Percentiles rank a stretch among this genome's conserved stretches.
These are phyloP conservation scores for Beta macrorhiza DNA, from an alignment of 179 eudicot genomes.

Conservation along the genomic window DNA sequence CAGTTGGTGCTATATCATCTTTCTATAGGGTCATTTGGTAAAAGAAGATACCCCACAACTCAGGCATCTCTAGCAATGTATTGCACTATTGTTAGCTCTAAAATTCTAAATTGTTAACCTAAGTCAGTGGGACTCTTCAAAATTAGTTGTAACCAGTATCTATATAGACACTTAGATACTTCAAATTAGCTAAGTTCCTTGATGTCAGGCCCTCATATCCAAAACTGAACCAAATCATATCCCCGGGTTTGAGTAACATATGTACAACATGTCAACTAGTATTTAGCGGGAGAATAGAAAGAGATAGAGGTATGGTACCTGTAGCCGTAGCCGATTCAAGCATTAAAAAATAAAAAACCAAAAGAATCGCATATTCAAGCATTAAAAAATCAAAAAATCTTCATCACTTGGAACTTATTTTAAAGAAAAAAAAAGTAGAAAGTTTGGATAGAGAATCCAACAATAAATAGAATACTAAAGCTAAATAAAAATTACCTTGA, in stretches of 20 bases:
- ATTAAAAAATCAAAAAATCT: too few species aligned
- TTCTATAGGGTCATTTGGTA: neutral
- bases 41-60: neutral
- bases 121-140: neutral
- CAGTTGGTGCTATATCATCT: neutral
- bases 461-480: neutral
- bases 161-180: neutral
- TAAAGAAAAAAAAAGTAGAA: too few species aligned
- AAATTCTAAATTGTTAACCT: neutral
- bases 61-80: neutral
- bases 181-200: neutral
- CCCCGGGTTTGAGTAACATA: neutral
- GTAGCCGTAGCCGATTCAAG: constrained; percentile 51
- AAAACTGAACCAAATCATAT: neutral
- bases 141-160: neutral
- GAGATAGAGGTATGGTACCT: constrained; percentile 40
- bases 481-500: constrained; percentile 6
- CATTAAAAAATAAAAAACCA: too few species aligned
- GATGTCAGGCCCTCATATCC: neutral
- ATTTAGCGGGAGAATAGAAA: neutral
- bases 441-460: too few species aligned
- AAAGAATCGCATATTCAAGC: too few species aligned
- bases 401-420: too few species aligned
- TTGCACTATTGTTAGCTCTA: neutral
- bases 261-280: neutral